phyloP scores from a whole-genome alignment of 768 basidiomycete genomes.

The Amanita fuliginea region DNA sequence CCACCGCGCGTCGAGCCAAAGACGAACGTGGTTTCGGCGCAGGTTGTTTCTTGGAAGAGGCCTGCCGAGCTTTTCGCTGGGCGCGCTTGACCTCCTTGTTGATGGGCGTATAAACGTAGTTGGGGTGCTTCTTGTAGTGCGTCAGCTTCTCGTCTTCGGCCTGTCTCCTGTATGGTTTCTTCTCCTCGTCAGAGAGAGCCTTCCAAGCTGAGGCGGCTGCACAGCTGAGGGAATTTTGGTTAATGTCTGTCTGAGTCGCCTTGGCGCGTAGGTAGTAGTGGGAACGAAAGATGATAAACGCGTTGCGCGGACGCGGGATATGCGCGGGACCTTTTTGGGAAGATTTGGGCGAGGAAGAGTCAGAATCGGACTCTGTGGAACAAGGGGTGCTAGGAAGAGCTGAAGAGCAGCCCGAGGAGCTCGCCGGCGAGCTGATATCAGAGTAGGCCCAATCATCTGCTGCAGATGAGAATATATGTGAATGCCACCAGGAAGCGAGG shows the following conservation, averaged over 20 bases:
- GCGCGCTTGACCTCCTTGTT: slow-evolving; percentile 2
- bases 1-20: background rate
- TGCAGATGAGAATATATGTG: background rate
- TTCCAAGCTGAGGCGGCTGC: slow-evolving; percentile 21
- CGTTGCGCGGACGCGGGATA: slow-evolving; percentile 26
- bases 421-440: slow-evolving; percentile 2
- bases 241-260: slow-evolving; percentile 9
- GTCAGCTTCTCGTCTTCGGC: slow-evolving; percentile 4
- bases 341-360: slow-evolving; percentile 8
- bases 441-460: slow-evolving; percentile 1
- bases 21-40: background rate
- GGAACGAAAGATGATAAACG: slow-evolving; percentile 28
- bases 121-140: slow-evolving; percentile 3
- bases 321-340: slow-evolving; percentile 10
- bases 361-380: background rate
- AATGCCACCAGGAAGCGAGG: background rate
- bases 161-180: slow-evolving; percentile 10
- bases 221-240: slow-evolving; percentile 24
- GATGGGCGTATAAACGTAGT: slow-evolving; percentile 2
- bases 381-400: background rate
- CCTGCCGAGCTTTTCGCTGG: background rate
- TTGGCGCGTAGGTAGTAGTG: slow-evolving; percentile 11
- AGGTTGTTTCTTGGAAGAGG: background rate
- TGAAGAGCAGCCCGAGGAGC: background rate
- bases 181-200: slow-evolving; percentile 12